Conservation (phyloP, 805 yeast species). For the Vanderwaltozyma polyspora region DNA sequence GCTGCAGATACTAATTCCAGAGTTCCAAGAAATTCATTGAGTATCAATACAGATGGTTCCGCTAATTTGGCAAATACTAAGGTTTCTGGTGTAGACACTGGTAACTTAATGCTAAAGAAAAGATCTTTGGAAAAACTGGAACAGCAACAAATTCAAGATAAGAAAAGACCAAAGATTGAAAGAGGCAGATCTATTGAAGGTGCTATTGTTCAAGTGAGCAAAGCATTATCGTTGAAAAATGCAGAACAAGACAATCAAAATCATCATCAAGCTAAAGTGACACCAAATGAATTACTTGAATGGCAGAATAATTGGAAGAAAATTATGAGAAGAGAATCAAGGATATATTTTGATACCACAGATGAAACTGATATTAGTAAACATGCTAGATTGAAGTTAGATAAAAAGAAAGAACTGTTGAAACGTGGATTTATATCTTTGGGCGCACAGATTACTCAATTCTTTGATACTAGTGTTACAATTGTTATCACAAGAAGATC, state of each 20-base stretch:
- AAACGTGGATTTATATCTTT: constrained; percentile 28
- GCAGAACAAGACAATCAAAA: constrained; percentile 1
- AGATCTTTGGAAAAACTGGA: constrained; percentile 19
- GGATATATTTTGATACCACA: constrained; percentile 48
- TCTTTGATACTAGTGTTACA: constrained; percentile 53
- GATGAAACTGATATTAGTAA: constrained; percentile 22
- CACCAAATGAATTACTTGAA: constrained; percentile 32
- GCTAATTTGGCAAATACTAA: no score
- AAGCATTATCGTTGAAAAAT: constrained; percentile 1
- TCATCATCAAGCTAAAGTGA: constrained; percentile 9
- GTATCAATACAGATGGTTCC: no score
- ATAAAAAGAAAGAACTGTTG: constrained; percentile 20
- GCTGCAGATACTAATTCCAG: constrained; percentile 23
- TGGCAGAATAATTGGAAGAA: constrained; percentile 61
- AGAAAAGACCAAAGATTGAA: constrained; percentile 18
- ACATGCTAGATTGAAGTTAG: constrained; percentile 14
- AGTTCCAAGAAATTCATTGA: no score
- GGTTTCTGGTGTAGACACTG: no score
- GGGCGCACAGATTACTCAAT: constrained; percentile 48
- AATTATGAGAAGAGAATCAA: constrained; percentile 43
- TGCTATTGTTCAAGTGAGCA: constrained; percentile 13
- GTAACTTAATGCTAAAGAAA: no score
- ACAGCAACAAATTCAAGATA: constrained; percentile 7
- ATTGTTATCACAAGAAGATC: constrained; percentile 66
- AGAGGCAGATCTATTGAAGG: constrained; percentile 28